These are phyloP conservation scores for Suillus bovinus DNA, from an alignment of 768 basidiomycete species.

Conservation along the genomic window DNA sequence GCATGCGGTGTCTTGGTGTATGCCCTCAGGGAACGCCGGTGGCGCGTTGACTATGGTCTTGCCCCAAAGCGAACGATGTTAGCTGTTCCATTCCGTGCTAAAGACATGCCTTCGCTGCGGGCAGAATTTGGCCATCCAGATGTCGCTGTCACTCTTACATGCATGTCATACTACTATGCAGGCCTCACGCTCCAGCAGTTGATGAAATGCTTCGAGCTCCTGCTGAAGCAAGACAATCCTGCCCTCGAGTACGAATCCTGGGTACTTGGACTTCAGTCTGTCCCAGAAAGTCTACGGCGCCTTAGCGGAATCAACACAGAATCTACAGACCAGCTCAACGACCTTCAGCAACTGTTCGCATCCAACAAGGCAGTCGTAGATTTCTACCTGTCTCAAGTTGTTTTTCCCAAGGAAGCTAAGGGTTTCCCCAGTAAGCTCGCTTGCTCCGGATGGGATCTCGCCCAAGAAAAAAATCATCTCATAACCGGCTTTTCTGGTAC, in stretches of 20 bases:
- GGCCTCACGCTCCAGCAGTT: not conserved
- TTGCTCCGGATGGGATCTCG: constrained; percentile 32
- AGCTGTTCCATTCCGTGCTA: not conserved
- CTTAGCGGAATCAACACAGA: not conserved
- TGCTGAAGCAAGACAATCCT: constrained; percentile 1
- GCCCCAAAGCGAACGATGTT: not conserved
- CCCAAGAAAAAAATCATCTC: constrained; percentile 14
- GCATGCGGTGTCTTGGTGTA: not conserved
- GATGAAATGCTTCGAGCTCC: not conserved
- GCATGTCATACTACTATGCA: not conserved
- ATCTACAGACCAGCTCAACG: not conserved
- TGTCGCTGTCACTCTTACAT: not conserved
- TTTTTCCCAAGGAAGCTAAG: constrained; percentile 31
- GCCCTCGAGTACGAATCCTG: not conserved
- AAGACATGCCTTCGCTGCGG: not conserved
- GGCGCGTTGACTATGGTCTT: not conserved
- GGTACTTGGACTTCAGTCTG: not conserved
- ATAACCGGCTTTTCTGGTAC: constrained; percentile 28
- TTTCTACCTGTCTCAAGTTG: constrained; percentile 27
- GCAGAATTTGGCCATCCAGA: constrained; percentile 2
- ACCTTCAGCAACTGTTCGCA: constrained; percentile 19
- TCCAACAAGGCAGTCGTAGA: constrained; percentile 24
- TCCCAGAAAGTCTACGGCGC: not conserved
- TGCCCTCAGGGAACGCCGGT: not conserved
- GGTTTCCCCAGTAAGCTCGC: constrained; percentile 25